Base-by-base conservation (phyloP, 2,329 filamentous ascomycete genomes). In the Periconia macrospinosa region DNA sequence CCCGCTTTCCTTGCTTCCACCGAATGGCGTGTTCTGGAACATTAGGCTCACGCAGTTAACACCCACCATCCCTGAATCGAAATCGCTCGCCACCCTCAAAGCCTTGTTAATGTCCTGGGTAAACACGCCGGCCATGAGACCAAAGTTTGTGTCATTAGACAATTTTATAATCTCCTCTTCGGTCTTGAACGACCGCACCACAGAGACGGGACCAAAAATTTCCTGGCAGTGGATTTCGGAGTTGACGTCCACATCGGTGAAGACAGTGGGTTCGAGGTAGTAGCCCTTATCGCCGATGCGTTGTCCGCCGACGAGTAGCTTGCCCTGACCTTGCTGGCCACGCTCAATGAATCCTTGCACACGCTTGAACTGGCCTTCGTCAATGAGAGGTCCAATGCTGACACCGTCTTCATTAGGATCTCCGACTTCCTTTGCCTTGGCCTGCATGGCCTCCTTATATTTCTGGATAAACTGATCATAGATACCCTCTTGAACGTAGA, bases 1-100 rank as follows among this genome's bases (percentile, higher is more conserved):
- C 0, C 81, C 81, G 53, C 75, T 78, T 65, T 79, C 73, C 72
- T 83, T 83, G 47, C 60, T 74, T 8, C 81, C 81, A 30, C 81
- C 80, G 59, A 83, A 83, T 0, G 81, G 80, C 2, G 73, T 70
- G 5, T 53, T 68, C 41, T 77, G 60, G 52, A 77, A 75, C 52
- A 70, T 66, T 53, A 69, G 53, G 43, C 65, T 68, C 10, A 69
- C 59, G 40, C 66, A 69, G 44, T 73, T 73, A 35, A 73, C 58
- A 19, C 71, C 68, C 2, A 72, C 66, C 61, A 72, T 73, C 5
- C 71, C 69, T 0, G 61, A 63, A 19, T 74, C 70, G 30, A 74
- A 64, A 19, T 72, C 67, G 19, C 54, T 60, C 7, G 70, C 69
- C 9, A 74, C 66, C 3, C 69, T 53, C 51, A 72, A 47, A 10